Evolutionary conservation across 2,329 filamentous ascomycete species (phyloP), one percentile per base, ranked within the genome.

Genomic region (Nemania sp.): DNA sequence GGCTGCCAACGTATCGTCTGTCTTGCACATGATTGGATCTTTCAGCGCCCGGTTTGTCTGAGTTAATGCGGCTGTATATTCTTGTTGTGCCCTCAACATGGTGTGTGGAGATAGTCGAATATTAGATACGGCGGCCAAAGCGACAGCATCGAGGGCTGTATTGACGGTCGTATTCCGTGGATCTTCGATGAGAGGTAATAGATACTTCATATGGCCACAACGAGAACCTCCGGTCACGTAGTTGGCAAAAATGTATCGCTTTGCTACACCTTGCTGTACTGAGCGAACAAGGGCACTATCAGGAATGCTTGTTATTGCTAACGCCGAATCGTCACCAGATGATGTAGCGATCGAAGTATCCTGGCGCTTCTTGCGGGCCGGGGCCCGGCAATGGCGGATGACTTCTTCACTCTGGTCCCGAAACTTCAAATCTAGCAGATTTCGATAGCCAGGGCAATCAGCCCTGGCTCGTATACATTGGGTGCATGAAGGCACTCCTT

Each of bases 391-490:
- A n/a, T 39, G 34, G 34, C 47, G 47, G 34, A 35, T 35, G 20
- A 50, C 18, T 50, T 50, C 47, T 39, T 50, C 34, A 18, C 47
- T 50, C 47, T 50, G 47, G 18, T 50, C 47, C 47, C 18, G 18
- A 21, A 50, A 50, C 20, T 39, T 50, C 47, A 50, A 39, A 50
- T 50, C 47, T 9, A 39, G 34, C 47, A 15, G 17, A 25, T 50
- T 50, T 25, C 47, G 47, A n/a, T 50, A 50, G 34, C 47, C 47
- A 39, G 47, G 32, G 7, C 47, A 50, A 18, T 20, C 17, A n/a
- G 37, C 34, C 18, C 32, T 21, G 34, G 47, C 47, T 25, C 47
- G 47, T 50, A 50, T 50, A 39, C 47, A 50, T 39, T 50, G 47
- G 34, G 47, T 39, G 34, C 47, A 50, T 25, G 47, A 39, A 50